A percentile compares a stretch with the other conserved stretches of the same genome.
Conservation (phyloP, 2,329 filamentous ascomycete genomes). For the Botrytis medusae region DNA sequence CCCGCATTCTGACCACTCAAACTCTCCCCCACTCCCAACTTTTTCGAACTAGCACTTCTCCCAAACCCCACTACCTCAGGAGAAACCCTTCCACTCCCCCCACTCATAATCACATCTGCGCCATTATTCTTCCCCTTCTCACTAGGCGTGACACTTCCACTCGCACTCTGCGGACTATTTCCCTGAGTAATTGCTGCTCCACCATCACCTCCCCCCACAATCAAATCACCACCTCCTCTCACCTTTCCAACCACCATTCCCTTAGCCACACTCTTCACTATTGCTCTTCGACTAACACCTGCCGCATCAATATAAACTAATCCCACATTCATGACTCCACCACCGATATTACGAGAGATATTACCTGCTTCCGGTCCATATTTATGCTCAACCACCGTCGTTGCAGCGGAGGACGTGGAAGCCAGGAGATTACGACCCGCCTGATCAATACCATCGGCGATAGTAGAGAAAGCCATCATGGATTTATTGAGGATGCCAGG, state of each 20-base stretch:
- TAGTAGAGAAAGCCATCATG: constrained; percentile 92
- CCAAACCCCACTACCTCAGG: constrained; percentile 35
- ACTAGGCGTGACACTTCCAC: constrained; percentile 30
- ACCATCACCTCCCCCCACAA: constrained; percentile 62
- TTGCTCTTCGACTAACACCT: constrained; percentile 82
- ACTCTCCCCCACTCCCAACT: constrained; percentile 30
- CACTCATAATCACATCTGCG: constrained; percentile 34
- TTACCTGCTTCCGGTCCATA: constrained; percentile 85
- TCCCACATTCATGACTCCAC: constrained; percentile 92
- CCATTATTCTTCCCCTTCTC: constrained; percentile 26
- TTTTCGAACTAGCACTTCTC: constrained; percentile 27
- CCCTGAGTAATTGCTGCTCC: constrained; percentile 25
- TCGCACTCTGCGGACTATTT: constrained; percentile 20
- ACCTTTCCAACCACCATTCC: constrained; percentile 90
- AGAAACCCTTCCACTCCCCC: not conserved
- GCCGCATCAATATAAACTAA: constrained; percentile 96
- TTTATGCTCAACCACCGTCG: constrained; percentile 81
- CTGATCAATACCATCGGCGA: constrained; percentile 91
- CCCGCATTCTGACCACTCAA: constrained; percentile 30
- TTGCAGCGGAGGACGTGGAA: constrained; percentile 74
- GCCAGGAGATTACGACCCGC: constrained; percentile 76
- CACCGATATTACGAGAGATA: constrained; percentile 71
- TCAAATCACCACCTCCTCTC: constrained; percentile 68
- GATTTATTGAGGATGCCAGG: constrained; percentile 93
- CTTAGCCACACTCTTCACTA: constrained; percentile 94